Percentiles rank a stretch among this genome's conserved stretches.
These are phyloP conservation scores for Ceratocystis variospora DNA, from an alignment of 2,329 filamentous ascomycete genomes.

Conservation along the genomic window DNA sequence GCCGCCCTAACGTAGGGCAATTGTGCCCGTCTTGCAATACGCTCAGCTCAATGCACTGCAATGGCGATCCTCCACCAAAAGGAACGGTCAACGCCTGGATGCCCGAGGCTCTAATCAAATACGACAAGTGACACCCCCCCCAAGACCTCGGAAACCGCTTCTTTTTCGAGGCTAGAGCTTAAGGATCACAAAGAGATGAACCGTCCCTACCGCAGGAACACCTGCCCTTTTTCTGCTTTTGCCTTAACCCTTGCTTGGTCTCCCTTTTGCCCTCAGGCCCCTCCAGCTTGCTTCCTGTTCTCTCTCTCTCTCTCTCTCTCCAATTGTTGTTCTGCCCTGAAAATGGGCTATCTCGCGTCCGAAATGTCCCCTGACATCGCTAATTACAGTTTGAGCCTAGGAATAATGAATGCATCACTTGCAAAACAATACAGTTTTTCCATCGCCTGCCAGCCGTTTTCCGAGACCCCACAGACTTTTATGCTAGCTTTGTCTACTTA, in stretches of 20 bases:
- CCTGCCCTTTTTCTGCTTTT: not conserved
- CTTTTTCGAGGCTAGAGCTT: not conserved
- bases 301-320: not conserved
- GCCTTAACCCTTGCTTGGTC: not conserved
- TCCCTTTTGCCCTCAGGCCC: not conserved
- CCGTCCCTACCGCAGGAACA: not conserved
- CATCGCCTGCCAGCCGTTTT: not conserved
- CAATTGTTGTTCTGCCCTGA: not conserved
- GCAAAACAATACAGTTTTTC: no score
- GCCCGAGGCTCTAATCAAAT: not conserved
- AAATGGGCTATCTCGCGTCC: not conserved
- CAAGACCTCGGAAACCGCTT: not conserved
- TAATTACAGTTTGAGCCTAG: not conserved
- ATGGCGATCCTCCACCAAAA: not conserved
- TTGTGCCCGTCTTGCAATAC: not conserved
- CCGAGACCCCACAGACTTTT: not conserved
- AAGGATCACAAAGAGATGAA: conserved; percentile 3
- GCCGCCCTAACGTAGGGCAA: not conserved
- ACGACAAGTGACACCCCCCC: not conserved
- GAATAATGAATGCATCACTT: not conserved
- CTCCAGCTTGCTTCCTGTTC: no score
- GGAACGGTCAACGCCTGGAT: not conserved
- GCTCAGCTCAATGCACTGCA: conserved; percentile 3
- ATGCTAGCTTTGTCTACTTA: not conserved
- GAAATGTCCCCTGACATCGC: not conserved